phyloP scores from a whole-genome alignment of 2,329 filamentous ascomycete genomes.

The Microdochium paspali region DNA sequence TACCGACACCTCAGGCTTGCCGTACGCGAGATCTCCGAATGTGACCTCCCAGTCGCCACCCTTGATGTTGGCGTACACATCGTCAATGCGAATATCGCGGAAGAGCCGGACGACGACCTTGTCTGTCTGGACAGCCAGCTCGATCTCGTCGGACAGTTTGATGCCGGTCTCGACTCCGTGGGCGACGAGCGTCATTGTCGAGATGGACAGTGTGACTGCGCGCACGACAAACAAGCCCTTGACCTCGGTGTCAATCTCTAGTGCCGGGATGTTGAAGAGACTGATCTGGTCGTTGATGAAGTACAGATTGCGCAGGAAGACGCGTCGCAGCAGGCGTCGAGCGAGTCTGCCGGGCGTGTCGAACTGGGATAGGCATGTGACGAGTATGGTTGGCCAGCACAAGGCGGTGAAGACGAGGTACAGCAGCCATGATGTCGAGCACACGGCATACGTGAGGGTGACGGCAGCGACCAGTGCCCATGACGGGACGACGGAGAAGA shows the following conservation, averaged over 20 bases:
- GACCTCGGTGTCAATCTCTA: conserved; percentile 45
- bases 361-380: conserved; percentile 37
- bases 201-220: conserved; percentile 40
- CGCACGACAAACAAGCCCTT: conserved; percentile 41
- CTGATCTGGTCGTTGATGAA: conserved; percentile 42
- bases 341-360: not conserved
- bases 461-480: conserved; percentile 35
- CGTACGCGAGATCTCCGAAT: conserved; percentile 25
- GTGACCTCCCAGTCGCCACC: conserved; percentile 39
- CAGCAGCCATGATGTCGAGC: conserved; percentile 41
- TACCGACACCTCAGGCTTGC: not conserved
- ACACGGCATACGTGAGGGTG: conserved; percentile 34
- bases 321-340: conserved; percentile 13
- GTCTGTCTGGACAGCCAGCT: conserved; percentile 40
- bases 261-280: conserved; percentile 28
- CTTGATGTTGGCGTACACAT: conserved; percentile 45
- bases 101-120: conserved; percentile 37
- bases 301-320: conserved; percentile 29
- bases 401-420: conserved; percentile 28
- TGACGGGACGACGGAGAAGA: conserved; percentile 31
- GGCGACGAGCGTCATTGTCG: conserved; percentile 35
- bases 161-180: conserved; percentile 44
- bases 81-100: conserved; percentile 37
- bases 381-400: conserved; percentile 29
- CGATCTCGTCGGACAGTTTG: conserved; percentile 40